These are phyloP conservation scores for Gracilaria vermiculophylla DNA, from an alignment of 23 red algal genomes.

Conservation along the genomic window DNA sequence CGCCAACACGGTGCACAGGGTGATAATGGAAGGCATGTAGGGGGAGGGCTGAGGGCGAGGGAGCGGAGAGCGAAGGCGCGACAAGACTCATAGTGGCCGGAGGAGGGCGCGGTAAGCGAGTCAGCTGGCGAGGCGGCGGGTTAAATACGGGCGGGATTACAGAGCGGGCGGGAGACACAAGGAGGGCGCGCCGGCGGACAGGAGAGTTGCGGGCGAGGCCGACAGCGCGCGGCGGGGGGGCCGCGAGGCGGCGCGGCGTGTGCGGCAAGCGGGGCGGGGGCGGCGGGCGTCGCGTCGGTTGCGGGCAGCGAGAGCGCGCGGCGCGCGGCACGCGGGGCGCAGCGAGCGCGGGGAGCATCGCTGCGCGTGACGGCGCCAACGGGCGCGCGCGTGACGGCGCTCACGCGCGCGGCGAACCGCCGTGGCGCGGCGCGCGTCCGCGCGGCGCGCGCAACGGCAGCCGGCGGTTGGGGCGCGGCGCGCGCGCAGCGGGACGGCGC, in stretches of 20 bases:
- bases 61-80: neutral
- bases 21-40: neutral
- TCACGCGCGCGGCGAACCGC: neutral
- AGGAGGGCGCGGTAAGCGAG: no score
- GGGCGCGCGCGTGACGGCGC: neutral
- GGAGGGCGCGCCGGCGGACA: no score
- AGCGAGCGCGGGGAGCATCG: neutral
- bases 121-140: no score
- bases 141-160: no score
- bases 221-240: no score
- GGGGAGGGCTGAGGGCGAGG: neutral
- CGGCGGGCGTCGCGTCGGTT: neutral
- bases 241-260: no score
- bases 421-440: neutral
- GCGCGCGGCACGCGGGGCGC: neutral
- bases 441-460: neutral
- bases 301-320: neutral
- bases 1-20: neutral
- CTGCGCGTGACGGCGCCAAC: neutral
- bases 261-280: no score
- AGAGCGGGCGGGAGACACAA: no score
- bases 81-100: no score
- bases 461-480: neutral
- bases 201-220: no score
- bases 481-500: neutral